phyloP scores from a whole-genome alignment of 2,329 filamentous ascomycete genomes.

The Ophiostoma australiae region DNA sequence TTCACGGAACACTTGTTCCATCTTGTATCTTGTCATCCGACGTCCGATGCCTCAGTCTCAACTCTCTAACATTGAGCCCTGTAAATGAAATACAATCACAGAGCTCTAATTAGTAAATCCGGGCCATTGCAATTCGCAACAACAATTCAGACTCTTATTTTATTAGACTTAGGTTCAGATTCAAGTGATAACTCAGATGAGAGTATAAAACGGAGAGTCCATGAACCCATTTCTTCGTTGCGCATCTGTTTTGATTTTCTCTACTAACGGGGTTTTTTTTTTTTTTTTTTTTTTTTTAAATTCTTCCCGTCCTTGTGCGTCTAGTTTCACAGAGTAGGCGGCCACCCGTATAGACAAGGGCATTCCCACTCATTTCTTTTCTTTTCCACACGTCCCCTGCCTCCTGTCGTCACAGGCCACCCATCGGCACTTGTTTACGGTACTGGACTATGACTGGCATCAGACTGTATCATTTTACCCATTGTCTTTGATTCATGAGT shows the following conservation, averaged over 20 bases:
- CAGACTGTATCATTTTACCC: no score
- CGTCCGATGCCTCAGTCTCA: background rate
- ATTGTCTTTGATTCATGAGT: background rate
- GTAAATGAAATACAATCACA: background rate
- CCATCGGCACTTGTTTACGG: background rate
- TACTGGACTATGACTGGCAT: background rate
- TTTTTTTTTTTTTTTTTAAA: background rate
- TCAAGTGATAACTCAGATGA: background rate
- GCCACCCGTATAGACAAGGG: background rate
- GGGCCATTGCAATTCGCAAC: background rate
- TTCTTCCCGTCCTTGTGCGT: background rate
- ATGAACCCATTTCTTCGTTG: constrained; percentile 4
- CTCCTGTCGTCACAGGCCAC: background rate
- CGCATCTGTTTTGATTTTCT: background rate
- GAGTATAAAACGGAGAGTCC: background rate
- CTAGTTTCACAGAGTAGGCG: no score
- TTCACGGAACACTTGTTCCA: background rate
- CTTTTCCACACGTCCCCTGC: background rate
- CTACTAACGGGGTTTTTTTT: background rate
- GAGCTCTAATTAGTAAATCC: background rate
- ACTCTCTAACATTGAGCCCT: background rate
- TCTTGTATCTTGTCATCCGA: background rate
- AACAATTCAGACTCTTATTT: background rate
- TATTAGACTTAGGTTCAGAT: background rate
- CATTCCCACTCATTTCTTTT: background rate